Conservation (phyloP, 2,329 filamentous ascomycete genomes). For the Botrytis fabae region DNA sequence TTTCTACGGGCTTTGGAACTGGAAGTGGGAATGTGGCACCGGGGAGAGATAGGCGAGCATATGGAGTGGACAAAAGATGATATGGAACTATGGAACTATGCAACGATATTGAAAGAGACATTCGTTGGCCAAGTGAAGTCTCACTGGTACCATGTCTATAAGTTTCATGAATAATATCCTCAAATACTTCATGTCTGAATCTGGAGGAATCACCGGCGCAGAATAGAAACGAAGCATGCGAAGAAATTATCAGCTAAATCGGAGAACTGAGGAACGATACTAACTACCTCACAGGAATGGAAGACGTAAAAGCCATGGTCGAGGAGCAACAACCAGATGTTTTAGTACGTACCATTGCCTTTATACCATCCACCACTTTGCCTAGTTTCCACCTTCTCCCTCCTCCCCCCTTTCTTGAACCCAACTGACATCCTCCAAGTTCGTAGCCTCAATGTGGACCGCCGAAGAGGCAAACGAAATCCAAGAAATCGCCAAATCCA, state of each 20-base stretch:
- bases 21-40: too few species aligned
- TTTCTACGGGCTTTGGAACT: not conserved
- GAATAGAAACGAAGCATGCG: not conserved
- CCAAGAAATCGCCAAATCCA: slow-evolving; percentile 22
- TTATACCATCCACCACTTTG: too few species aligned
- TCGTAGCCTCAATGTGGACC: slow-evolving; percentile 59
- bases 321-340: slow-evolving; percentile 54
- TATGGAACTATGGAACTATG: not conserved
- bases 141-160: rapidly evolving
- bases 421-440: slow-evolving; percentile 43
- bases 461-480: slow-evolving; percentile 50
- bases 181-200: not conserved
- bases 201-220: rapidly evolving
- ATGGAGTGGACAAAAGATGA: not conserved
- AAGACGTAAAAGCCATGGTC: slow-evolving; percentile 56
- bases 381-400: too few species aligned
- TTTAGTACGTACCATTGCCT: slow-evolving; percentile 45
- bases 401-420: too few species aligned
- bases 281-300: slow-evolving; percentile 46
- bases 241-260: not conserved
- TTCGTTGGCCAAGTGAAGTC: not conserved
- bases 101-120: not conserved
- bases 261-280: not conserved
- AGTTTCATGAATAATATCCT: not conserved
- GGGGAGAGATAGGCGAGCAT: not conserved